These are phyloP conservation scores for Ilyonectria robusta DNA, from an alignment of 2,329 filamentous ascomycete genomes.

Conservation along the genomic window DNA sequence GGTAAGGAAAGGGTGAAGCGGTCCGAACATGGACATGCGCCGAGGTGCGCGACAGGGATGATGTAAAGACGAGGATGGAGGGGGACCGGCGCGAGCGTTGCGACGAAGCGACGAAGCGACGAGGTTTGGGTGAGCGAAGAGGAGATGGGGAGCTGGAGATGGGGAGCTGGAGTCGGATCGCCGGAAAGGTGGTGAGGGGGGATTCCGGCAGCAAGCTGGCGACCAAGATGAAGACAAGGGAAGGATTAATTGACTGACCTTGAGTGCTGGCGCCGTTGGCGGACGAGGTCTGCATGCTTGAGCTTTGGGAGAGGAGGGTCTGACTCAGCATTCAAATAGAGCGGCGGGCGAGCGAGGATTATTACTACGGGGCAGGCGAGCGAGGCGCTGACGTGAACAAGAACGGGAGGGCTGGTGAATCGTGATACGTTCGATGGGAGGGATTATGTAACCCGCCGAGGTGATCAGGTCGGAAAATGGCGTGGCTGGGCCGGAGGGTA, in stretches of 20 bases:
- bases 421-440: constrained; percentile 42
- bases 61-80: constrained; percentile 40
- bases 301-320: constrained; percentile 48
- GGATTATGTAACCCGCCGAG: constrained; percentile 50
- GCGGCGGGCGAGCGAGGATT: constrained; percentile 45
- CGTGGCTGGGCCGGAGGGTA: constrained; percentile 45
- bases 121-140: constrained; percentile 1
- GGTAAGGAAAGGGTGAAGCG: constrained; percentile 29
- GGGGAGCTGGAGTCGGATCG: constrained; percentile 10
- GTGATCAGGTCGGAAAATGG: constrained; percentile 47
- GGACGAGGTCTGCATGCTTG: constrained; percentile 53
- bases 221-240: constrained; percentile 28
- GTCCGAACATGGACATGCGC: constrained; percentile 35
- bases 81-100: constrained; percentile 21
- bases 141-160: constrained; percentile 12
- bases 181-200: constrained; percentile 29
- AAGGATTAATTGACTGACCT: constrained; percentile 49
- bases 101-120: constrained; percentile 13
- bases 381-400: constrained; percentile 48
- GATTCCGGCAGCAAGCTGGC: constrained; percentile 26
- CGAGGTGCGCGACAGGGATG: constrained; percentile 43
- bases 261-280: constrained; percentile 51
- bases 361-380: constrained; percentile 48
- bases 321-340: constrained; percentile 54
- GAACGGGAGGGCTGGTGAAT: constrained; percentile 43